These are phyloP conservation scores for Protea cynaroides DNA, from an alignment of 164 flowering plant species.

Conservation along the genomic window DNA sequence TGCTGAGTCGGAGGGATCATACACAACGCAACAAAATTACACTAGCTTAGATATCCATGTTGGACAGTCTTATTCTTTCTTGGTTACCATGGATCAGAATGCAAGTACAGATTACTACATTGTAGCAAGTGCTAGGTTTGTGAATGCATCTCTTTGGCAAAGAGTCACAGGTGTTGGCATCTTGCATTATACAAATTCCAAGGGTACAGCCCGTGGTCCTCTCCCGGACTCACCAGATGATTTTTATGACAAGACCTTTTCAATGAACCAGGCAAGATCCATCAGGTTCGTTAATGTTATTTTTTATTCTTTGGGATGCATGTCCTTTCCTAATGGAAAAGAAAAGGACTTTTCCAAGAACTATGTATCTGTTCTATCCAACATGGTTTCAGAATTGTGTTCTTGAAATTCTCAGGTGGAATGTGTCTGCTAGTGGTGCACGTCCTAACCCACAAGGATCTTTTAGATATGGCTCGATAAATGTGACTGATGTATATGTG, in stretches of 20 bases:
- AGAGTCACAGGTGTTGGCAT: slow-evolving; percentile 70
- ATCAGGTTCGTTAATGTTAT: slow-evolving; percentile 46
- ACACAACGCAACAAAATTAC: slow-evolving; percentile 48
- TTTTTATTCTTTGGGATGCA: background rate
- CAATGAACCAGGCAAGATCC: slow-evolving; percentile 55
- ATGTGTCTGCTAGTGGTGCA: slow-evolving; percentile 71
- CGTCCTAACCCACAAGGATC: slow-evolving; percentile 91
- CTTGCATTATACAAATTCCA: slow-evolving; percentile 67
- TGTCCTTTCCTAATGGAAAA: background rate
- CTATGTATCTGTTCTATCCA: background rate
- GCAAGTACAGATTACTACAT: slow-evolving; percentile 69
- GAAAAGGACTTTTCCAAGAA: background rate
- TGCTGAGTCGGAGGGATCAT: slow-evolving; percentile 66
- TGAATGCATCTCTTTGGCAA: slow-evolving; percentile 59
- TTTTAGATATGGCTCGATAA: slow-evolving; percentile 60
- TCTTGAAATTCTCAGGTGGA: slow-evolving; percentile 32
- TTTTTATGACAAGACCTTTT: slow-evolving; percentile 39
- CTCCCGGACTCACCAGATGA: slow-evolving; percentile 64
- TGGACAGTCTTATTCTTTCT: slow-evolving; percentile 72
- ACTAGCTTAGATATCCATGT: slow-evolving; percentile 65
- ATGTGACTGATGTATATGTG: slow-evolving; percentile 46
- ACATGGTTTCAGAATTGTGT: background rate
- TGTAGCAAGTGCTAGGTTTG: slow-evolving; percentile 77
- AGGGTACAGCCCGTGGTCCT: slow-evolving; percentile 63
- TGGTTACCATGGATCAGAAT: slow-evolving; percentile 75